Evolutionary conservation across 257 asterid species (phyloP).

Genomic region (Solanum chilense): DNA sequence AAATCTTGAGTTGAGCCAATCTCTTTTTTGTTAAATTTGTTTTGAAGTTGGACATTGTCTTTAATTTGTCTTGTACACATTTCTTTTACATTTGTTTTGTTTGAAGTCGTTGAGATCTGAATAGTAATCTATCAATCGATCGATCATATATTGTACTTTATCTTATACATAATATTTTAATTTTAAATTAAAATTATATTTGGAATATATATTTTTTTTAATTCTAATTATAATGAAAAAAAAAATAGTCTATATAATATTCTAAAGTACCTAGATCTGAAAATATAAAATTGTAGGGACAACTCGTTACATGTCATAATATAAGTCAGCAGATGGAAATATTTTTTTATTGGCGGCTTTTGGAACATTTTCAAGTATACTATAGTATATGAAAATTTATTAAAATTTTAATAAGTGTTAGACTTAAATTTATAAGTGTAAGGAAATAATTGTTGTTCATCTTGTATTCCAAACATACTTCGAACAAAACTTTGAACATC

Average conservation of each 20-base stretch:
- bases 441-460: too few relatives aligned
- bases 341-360: neutral
- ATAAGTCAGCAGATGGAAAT: neutral
- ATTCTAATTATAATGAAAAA: neutral
- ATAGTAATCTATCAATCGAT: neutral
- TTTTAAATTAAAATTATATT: neutral
- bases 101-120: neutral
- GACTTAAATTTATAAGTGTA: too few relatives aligned
- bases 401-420: too few relatives aligned
- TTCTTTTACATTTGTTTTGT: neutral
- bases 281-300: neutral
- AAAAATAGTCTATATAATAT: neutral
- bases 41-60: neutral
- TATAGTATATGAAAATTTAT: too few relatives aligned
- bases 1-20: neutral
- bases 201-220: neutral
- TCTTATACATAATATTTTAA: neutral
- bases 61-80: neutral
- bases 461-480: too few relatives aligned
- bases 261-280: neutral
- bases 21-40: neutral
- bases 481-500: too few relatives aligned
- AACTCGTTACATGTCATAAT: neutral
- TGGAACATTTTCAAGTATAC: neutral
- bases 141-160: neutral